A percentile compares a stretch with the other conserved stretches of the same genome.
These are phyloP conservation scores for Pyrus bretschneideri DNA, from an alignment of 306 rosid species.

Conservation along the genomic window DNA sequence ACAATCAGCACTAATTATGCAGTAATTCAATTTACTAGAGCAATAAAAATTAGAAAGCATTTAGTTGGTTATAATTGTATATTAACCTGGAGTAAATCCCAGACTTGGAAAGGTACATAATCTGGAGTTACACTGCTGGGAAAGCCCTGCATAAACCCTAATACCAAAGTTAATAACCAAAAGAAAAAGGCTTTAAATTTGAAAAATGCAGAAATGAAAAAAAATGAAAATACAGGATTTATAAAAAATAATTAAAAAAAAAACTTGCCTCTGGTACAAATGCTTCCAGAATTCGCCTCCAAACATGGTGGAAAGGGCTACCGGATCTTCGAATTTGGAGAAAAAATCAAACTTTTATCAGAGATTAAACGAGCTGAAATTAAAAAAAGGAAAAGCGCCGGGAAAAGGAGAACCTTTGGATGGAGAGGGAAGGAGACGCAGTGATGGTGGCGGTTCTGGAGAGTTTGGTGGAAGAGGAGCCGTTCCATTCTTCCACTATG, in stretches of 20 bases:
- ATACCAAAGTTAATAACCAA: not conserved
- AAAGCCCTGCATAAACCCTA: constrained; percentile 57
- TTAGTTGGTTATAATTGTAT: constrained; percentile 1
- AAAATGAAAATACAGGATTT: not conserved
- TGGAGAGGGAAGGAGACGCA: constrained; percentile 49
- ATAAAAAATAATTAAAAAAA: not conserved
- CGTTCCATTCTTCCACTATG: constrained; percentile 81
- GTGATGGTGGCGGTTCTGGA: constrained; percentile 73
- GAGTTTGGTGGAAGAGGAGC: constrained; percentile 70
- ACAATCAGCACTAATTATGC: not conserved
- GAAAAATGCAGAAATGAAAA: not conserved
- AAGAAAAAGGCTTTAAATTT: not conserved
- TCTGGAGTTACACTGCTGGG: constrained; percentile 92
- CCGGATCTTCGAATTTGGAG: constrained; percentile 42
- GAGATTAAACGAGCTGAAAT: not conserved
- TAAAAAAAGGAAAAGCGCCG: not conserved
- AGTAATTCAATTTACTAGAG: not conserved
- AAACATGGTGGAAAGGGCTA: constrained; percentile 54
- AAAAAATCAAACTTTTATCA: not conserved
- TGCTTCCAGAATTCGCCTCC: constrained; percentile 74
- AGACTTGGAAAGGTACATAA: constrained; percentile 87
- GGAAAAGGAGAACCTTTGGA: constrained; percentile 41
- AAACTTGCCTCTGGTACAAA: constrained; percentile 87
- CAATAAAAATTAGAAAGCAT: not conserved
- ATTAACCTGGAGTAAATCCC: constrained; percentile 89